Conservation (phyloP, 2,329 filamentous ascomycete species). For the Diplodia scrobiculata region DNA sequence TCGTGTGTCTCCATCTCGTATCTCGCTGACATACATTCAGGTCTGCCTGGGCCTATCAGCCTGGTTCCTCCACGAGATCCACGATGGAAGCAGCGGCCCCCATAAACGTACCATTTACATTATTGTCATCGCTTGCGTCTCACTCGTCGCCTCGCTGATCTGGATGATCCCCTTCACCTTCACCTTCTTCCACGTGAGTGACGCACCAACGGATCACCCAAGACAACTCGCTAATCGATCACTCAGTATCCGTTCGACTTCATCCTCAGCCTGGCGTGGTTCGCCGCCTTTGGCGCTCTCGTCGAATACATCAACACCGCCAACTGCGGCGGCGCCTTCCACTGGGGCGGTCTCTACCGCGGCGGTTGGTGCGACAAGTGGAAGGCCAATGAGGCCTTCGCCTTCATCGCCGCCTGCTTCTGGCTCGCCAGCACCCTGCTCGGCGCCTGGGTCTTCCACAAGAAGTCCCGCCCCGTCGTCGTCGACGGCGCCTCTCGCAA, state of each 20-base stretch:
- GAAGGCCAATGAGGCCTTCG: constrained; percentile 71
- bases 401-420: constrained; percentile 69
- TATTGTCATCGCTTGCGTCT: constrained; percentile 68
- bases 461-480: constrained; percentile 29
- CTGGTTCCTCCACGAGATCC: constrained; percentile 60
- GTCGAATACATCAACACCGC: constrained; percentile 37
- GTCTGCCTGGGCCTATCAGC: constrained; percentile 69
- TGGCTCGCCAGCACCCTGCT: constrained; percentile 68
- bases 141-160: constrained; percentile 68
- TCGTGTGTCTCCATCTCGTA: not conserved
- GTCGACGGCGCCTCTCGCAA: constrained; percentile 31
- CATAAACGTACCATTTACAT: constrained; percentile 73
- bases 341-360: constrained; percentile 59
- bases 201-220: no score
- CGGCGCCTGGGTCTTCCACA: constrained; percentile 32
- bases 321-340: constrained; percentile 39
- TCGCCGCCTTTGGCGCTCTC: constrained; percentile 65
- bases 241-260: constrained; percentile 66
- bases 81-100: constrained; percentile 45
- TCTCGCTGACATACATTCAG: constrained; percentile 34
- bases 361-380: constrained; percentile 64
- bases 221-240: not conserved
- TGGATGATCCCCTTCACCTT: constrained; percentile 72
- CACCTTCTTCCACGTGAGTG: constrained; percentile 59
- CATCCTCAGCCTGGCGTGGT: constrained; percentile 69